A percentile compares a stretch with the other conserved stretches of the same genome.
Evolutionary conservation across 441 rosid species (phyloP).

Genomic region (Francoa sonchifolia): DNA sequence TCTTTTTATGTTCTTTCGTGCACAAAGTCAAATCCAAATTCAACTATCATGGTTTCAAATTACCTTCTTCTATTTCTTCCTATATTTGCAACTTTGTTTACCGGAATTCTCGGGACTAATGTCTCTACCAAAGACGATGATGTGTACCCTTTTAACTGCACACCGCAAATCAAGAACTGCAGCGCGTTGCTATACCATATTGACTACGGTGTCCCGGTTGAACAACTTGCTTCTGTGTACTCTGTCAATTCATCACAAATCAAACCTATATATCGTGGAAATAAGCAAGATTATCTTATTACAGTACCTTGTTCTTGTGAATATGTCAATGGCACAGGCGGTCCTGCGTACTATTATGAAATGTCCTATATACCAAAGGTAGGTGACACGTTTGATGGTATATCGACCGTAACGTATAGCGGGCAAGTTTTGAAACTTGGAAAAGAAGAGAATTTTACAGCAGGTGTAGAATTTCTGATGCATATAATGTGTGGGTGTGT

Average conservation of each 20-base stretch:
- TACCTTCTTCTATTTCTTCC: constrained; percentile 11
- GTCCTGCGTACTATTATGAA: constrained; percentile 34
- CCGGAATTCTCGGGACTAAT: constrained; percentile 6
- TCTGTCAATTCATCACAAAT: constrained; percentile 21
- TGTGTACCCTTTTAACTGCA: constrained; percentile 27
- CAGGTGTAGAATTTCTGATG: constrained; percentile 14
- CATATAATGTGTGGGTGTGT: constrained; percentile 42
- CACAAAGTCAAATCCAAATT: constrained; percentile 4
- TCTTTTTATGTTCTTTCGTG: constrained; percentile 3
- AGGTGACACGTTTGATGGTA: constrained; percentile 17
- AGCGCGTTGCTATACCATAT: constrained; percentile 35
- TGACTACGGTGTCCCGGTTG: constrained; percentile 10
- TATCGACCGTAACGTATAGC: constrained; percentile 21
- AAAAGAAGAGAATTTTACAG: constrained; percentile 13
- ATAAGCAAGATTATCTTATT: constrained; percentile 27
- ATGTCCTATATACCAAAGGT: constrained; percentile 16
- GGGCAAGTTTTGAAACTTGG: constrained; percentile 36
- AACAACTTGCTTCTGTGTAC: constrained; percentile 27
- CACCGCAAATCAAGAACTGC: constrained; percentile 15
- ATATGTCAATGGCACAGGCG: constrained; percentile 17
- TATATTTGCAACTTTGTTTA: constrained; percentile 10
- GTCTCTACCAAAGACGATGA: background rate
- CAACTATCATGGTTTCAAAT: constrained; percentile 15
- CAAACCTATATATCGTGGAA: constrained; percentile 11
- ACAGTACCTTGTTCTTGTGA: constrained; percentile 38